Conservation (phyloP, 1,284 basidiomycete genomes). For the Flammula alnicola region DNA sequence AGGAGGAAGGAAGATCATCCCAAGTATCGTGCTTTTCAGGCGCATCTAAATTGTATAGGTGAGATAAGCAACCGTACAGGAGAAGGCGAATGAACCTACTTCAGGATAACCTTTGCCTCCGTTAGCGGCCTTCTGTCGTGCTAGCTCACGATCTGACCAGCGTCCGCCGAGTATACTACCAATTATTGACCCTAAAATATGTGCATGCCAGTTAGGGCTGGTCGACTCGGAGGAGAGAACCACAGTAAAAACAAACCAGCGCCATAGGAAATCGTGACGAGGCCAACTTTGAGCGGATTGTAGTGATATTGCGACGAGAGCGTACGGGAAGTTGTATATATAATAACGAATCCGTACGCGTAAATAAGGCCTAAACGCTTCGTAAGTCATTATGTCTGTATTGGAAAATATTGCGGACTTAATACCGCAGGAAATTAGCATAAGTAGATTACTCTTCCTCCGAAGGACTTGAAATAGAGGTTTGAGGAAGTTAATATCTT, state of each 20-base stretch:
- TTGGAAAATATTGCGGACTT: too few species aligned
- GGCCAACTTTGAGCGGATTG: slow-evolving; percentile 71
- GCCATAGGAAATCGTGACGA: slow-evolving; percentile 79
- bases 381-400: too few species aligned
- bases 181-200: slow-evolving; percentile 42
- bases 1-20: slow-evolving; percentile 59
- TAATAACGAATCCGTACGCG: slow-evolving; percentile 69
- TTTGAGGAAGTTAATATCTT: slow-evolving; percentile 77
- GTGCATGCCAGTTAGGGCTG: too few species aligned
- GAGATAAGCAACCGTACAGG: neutral
- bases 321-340: slow-evolving; percentile 76
- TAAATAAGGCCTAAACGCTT: slow-evolving; percentile 66
- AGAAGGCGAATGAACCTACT: slow-evolving; percentile 43
- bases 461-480: slow-evolving; percentile 63
- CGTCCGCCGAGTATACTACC: slow-evolving; percentile 80
- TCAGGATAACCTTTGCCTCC: slow-evolving; percentile 70
- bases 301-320: slow-evolving; percentile 69
- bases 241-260: slow-evolving; percentile 46
- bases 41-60: slow-evolving; percentile 75
- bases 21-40: slow-evolving; percentile 62
- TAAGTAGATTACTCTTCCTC: slow-evolving; percentile 68
- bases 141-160: slow-evolving; percentile 73
- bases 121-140: slow-evolving; percentile 58
- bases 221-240: too few species aligned
- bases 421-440: slow-evolving; percentile 77